phyloP scores from a whole-genome alignment of 768 basidiomycete genomes.

The Erythrobasidium yunnanense region DNA sequence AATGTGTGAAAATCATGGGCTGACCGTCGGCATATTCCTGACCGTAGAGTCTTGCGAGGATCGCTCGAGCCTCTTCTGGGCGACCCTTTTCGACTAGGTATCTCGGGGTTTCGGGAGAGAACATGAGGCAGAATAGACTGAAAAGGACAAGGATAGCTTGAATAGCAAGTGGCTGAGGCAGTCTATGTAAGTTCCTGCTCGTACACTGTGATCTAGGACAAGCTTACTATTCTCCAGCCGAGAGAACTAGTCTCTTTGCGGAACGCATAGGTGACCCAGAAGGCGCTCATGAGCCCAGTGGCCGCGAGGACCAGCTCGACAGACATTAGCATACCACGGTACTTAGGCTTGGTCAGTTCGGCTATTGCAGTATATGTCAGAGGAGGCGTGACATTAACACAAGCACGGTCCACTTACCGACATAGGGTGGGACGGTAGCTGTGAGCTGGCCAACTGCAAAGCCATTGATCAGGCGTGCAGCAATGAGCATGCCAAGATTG shows the following conservation, averaged over 20 bases:
- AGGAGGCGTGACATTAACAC: background rate
- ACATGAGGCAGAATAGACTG: slow-evolving; percentile 33
- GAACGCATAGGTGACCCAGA: slow-evolving; percentile 35
- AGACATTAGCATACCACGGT: slow-evolving; percentile 33
- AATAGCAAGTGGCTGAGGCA: slow-evolving; percentile 28
- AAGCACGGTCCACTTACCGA: slow-evolving; percentile 18
- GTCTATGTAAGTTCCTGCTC: background rate
- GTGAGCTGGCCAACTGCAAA: slow-evolving; percentile 36
- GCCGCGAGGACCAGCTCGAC: slow-evolving; percentile 31
- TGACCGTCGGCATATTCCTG: slow-evolving; percentile 29
- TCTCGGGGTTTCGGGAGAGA: slow-evolving; percentile 36
- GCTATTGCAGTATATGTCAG: slow-evolving; percentile 24
- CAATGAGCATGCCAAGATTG: slow-evolving; percentile 33
- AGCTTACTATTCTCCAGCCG: slow-evolving; percentile 32
- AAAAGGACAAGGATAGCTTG: slow-evolving; percentile 32
- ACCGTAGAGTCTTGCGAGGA: slow-evolving; percentile 35
- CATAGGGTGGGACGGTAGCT: slow-evolving; percentile 29
- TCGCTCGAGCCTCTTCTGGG: slow-evolving; percentile 28
- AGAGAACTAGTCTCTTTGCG: background rate
- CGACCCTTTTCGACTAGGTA: slow-evolving; percentile 34
- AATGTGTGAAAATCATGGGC: too few relatives aligned
- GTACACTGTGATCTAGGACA: background rate
- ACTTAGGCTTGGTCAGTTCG: slow-evolving; percentile 32
- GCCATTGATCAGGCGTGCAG: slow-evolving; percentile 33
- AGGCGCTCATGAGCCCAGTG: slow-evolving; percentile 34